A percentile compares a stretch with the other conserved stretches of the same genome.
Evolutionary conservation across 495 filamentous ascomycete genomes (phyloP).

Genomic region (Polyplosphaeria fusca): DNA sequence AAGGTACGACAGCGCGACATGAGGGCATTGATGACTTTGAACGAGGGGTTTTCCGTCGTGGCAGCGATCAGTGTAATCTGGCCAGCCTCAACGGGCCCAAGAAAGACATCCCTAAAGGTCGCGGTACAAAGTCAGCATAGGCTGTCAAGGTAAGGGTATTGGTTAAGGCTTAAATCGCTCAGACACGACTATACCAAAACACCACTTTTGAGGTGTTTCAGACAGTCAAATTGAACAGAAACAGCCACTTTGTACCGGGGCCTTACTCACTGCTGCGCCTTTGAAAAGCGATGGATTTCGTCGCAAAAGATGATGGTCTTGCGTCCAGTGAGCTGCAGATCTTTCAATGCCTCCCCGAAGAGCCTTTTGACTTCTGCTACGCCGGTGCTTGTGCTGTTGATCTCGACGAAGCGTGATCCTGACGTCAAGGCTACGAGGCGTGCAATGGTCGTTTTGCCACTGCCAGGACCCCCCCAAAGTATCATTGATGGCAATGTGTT

Average conservation of each 20-base stretch:
- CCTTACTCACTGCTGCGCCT: constrained; percentile 92
- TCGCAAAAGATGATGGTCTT: constrained; percentile 98
- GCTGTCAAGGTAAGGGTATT: too few species aligned
- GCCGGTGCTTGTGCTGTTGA: constrained; percentile 87
- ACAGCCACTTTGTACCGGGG: too few species aligned
- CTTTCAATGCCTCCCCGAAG: constrained; percentile 78
- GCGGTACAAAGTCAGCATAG: too few species aligned
- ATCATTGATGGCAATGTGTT: constrained; percentile 92
- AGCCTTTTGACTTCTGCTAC: constrained; percentile 96
- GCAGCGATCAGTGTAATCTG: constrained; percentile 90
- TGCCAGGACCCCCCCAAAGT: constrained; percentile 87
- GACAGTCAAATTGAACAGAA: too few species aligned
- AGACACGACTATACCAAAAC: too few species aligned
- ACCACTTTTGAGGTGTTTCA: too few species aligned
- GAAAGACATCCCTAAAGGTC: constrained; percentile 90
- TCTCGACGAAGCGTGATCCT: constrained; percentile 85
- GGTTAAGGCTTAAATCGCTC: too few species aligned
- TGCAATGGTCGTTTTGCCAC: constrained; percentile 95
- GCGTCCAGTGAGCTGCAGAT: constrained; percentile 74
- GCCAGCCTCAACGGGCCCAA: constrained; percentile 88
- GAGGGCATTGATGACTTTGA: constrained; percentile 86
- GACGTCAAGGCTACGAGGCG: constrained; percentile 82
- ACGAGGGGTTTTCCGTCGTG: constrained; percentile 94
- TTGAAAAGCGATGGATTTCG: constrained; percentile 93
- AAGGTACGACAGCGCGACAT: constrained; percentile 89